Evolutionary conservation across 768 basidiomycete species (phyloP), one percentile per base, ranked within the genome.

Genomic region (Lactarius sanguifluus): DNA sequence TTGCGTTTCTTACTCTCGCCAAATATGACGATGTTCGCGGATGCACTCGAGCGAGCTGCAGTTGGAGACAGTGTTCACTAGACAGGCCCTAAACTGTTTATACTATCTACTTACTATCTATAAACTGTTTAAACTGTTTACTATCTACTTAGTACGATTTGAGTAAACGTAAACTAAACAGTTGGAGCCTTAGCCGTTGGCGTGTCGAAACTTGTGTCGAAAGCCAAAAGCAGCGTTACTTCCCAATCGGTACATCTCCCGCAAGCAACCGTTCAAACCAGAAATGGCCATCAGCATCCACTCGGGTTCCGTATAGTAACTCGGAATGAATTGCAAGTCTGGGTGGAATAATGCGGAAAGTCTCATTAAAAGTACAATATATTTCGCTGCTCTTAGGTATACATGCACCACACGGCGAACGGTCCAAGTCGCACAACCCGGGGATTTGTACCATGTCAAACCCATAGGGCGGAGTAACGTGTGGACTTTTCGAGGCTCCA

Each of bases 231-330:
- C 36, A 13, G 38, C 13, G 2, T 15, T 15, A 25, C 56, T 57
- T 34, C 56, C 32, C n/a, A 57, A 34, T 36, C 18, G 56, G 56
- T 57, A 12, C 56, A 57, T 57, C 30, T 57, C 56, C 18, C 32
- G 13, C 55, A 56, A 30, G 1, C 47, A 23, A 41, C 18, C 20
- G 20, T 15, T 9, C 47, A 50, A 23, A n/a, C 43, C 43, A 45
- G 43, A n/a, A 45, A 45, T 9, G 43, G 43, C 9, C 20, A 15
- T 36, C 23, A 20, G 43, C 1, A 56, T 61, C 64, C 54, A 59
- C 38, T 32, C 28, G 64, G 23, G 23, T 59, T 64, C 57, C 57
- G 36, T 50, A 36, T 6, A 20, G 15, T 25, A 28, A 41, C 43
- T 28, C 23, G 25, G n/a, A 38, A 45, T 5, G 30, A 10, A 25